Base-by-base conservation (phyloP, 2,329 filamentous ascomycete species). In the Trichophaea hybrida region DNA sequence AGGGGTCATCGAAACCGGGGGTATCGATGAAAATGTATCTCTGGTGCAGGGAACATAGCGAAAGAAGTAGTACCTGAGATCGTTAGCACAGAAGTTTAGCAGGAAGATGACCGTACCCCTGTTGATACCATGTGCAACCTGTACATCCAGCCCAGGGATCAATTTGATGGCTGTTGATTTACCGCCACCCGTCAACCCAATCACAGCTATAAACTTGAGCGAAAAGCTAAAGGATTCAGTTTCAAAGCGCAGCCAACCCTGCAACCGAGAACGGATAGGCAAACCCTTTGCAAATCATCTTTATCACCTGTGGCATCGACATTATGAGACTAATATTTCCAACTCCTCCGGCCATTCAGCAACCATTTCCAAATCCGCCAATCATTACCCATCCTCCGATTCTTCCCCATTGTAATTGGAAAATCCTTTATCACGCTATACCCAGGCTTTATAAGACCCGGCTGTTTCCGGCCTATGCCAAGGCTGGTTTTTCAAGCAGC, bases 141-240 rank as follows among this genome's bases (percentile, higher is more conserved):
- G 46, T n/a, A 55, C 53, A 46, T 44, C 48, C 7, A 35, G 31
- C 7, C 57, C 57, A 4, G 57, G 40, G 24, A 59, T 4, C 34
- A 15, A 4, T 50, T 44, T 37, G 37, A 59, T 59, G 33, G 55
- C 13, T 15, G 37, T 34, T 17, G 37, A 49, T 24, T 59, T 59
- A 15, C 57, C 57, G 6, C 34, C 35, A 4, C 57, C 57, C 13
- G 57, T 54, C 24, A 59, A 17, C 33, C 57, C 57, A 5, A 59
- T 59, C n/a, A 59, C 46, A 7, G 57, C 57, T 15, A 59, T 55
- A 55, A 55, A 55, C 24, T 32, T 43, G 53, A 55, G 40, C 10
- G 35, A 43, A 13, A 40, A 5, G 12, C 53, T 53, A 32, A 12
- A 34, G n/a, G 6, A 15, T 15, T 24, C n/a, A 24, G 46, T 50